Conservation (phyloP, 208 protist genomes). For the Zelonia costaricensis region DNA sequence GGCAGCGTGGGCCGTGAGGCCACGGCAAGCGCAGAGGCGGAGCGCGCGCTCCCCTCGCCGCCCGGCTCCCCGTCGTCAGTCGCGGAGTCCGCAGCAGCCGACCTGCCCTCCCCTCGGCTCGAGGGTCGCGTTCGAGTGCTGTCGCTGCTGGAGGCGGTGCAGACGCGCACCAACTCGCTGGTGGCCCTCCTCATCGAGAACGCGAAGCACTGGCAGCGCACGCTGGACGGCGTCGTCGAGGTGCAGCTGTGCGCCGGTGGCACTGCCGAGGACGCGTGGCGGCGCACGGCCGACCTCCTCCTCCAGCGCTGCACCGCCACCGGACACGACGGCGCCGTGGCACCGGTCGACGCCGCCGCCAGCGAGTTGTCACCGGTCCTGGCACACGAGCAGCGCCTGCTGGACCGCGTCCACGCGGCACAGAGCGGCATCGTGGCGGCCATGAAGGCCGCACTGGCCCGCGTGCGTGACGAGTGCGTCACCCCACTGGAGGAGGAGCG, state of each 20-base stretch:
- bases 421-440: constrained; percentile 4
- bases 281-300: constrained; percentile 10
- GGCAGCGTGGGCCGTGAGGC: too few species aligned
- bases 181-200: constrained; percentile 54
- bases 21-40: too few species aligned
- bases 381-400: constrained; percentile 20
- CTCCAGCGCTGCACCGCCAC: constrained; percentile 3
- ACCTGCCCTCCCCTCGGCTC: neutral
- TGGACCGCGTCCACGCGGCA: constrained; percentile 7
- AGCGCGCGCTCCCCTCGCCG: neutral
- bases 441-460: constrained; percentile 15
- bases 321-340: neutral
- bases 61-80: neutral
- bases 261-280: constrained; percentile 14
- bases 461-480: neutral
- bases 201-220: constrained; percentile 43
- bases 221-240: constrained; percentile 30
- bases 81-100: too few species aligned
- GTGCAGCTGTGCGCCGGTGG: constrained; percentile 1
- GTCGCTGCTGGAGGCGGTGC: constrained; percentile 23
- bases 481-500: constrained; percentile 2
- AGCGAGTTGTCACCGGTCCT: constrained; percentile 4
- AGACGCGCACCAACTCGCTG: constrained; percentile 38
- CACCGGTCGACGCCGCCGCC: neutral
- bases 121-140: constrained; percentile 7